These are phyloP conservation scores for Pulveroboletus sp. DNA, from an alignment of 768 basidiomycete genomes.

Conservation along the genomic window DNA sequence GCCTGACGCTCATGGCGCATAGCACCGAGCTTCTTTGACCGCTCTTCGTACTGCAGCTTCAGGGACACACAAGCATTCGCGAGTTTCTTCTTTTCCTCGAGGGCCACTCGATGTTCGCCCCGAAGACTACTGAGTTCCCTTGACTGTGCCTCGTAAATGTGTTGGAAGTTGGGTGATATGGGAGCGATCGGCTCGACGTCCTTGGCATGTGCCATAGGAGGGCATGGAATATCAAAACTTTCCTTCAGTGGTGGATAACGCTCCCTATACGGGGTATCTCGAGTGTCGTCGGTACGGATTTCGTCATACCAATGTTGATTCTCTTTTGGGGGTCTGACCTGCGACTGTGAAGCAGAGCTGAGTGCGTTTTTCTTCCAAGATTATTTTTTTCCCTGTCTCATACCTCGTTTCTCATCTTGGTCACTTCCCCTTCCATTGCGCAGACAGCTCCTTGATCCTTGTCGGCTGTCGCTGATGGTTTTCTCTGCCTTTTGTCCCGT, in stretches of 20 bases:
- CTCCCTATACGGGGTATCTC: neutral
- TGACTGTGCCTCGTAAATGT: conserved; percentile 1
- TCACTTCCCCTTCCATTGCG: neutral
- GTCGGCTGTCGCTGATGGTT: neutral
- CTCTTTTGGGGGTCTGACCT: conserved; percentile 3
- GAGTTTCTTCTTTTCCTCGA: conserved; percentile 9
- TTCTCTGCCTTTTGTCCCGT: neutral
- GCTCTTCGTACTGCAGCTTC: conserved; percentile 7
- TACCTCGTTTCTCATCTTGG: conserved; percentile 3
- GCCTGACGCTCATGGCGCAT: conserved; percentile 5
- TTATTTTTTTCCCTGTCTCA: neutral
- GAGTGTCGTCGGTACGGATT: neutral
- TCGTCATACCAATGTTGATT: neutral
- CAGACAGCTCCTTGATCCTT: neutral
- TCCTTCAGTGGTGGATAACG: neutral
- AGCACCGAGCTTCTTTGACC: neutral
- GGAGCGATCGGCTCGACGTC: neutral
- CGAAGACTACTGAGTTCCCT: conserved; percentile 6
- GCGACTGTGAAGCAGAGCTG: neutral
- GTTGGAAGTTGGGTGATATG: neutral
- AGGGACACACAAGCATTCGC: neutral
- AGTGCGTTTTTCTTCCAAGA: neutral
- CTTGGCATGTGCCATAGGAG: neutral
- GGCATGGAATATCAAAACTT: neutral
- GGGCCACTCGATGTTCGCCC: neutral